phyloP scores from a whole-genome alignment of 495 filamentous ascomycete genomes.

The Apodospora peruviana region DNA sequence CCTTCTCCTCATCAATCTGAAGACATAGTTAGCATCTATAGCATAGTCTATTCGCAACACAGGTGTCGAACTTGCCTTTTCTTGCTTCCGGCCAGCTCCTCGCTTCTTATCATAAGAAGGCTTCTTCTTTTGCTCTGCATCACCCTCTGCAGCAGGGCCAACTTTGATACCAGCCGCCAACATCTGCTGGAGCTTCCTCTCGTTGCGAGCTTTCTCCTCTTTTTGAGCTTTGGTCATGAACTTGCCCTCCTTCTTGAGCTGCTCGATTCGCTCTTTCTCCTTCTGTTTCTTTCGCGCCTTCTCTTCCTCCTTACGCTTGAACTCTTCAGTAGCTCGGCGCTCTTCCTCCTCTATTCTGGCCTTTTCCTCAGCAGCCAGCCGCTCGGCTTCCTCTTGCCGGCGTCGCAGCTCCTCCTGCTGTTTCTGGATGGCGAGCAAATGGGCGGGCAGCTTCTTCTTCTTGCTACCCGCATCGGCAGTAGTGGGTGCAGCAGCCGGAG shows the following conservation, averaged over 20 bases:
- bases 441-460: constrained; percentile 88
- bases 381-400: constrained; percentile 71
- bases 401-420: constrained; percentile 80
- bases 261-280: constrained; percentile 92
- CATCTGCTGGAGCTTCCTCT: constrained; percentile 91
- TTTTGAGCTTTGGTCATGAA: constrained; percentile 91
- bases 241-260: constrained; percentile 92
- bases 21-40: constrained; percentile 5
- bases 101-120: constrained; percentile 64
- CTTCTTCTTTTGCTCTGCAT: constrained; percentile 58
- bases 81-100: constrained; percentile 56
- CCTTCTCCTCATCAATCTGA: constrained; percentile 63
- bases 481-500: constrained; percentile 19
- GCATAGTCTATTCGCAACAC: not conserved
- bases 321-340: constrained; percentile 64
- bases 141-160: constrained; percentile 55
- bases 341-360: constrained; percentile 66
- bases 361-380: constrained; percentile 64
- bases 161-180: constrained; percentile 79
- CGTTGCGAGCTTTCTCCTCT: constrained; percentile 75
- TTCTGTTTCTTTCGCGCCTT: constrained; percentile 81
- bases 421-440: constrained; percentile 76
- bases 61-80: constrained; percentile 48
- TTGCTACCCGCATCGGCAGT: constrained; percentile 50
- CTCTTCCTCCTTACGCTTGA: constrained; percentile 41